phyloP scores from a whole-genome alignment of 75 land plant species.

The Picea sitchensis region DNA sequence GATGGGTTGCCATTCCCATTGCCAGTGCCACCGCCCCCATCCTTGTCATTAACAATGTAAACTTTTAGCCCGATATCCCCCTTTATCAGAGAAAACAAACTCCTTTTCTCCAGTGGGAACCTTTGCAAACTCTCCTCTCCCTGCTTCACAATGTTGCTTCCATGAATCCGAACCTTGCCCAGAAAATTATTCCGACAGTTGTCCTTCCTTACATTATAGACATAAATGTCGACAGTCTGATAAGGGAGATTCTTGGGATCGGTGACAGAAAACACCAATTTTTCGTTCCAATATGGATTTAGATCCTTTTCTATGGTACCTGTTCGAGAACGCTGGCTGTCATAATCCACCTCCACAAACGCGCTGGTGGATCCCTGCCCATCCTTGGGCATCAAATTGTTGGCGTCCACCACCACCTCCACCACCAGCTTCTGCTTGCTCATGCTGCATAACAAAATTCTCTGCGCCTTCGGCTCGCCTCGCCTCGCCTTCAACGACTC shows the following conservation, averaged over 20 bases:
- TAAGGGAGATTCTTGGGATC: constrained; percentile 30
- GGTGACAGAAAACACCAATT: constrained; percentile 45
- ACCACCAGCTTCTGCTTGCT: constrained; percentile 56
- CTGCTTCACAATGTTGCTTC: constrained; percentile 29
- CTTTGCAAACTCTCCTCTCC: constrained; percentile 27
- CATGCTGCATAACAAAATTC: no score
- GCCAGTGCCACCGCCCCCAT: background rate
- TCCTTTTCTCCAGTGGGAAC: constrained; percentile 72
- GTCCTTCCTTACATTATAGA: constrained; percentile 42
- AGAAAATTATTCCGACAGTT: constrained; percentile 45
- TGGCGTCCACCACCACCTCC: constrained; percentile 45
- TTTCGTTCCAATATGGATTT: constrained; percentile 77
- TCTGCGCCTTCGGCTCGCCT: no score
- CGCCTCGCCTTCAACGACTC: no score
- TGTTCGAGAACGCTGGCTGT: constrained; percentile 47
- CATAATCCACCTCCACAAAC: constrained; percentile 67
- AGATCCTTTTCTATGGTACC: constrained; percentile 53
- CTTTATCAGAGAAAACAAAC: constrained; percentile 66
- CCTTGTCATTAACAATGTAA: constrained; percentile 34
- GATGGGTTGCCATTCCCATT: no score
- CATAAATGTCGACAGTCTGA: constrained; percentile 36
- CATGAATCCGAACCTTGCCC: constrained; percentile 66
- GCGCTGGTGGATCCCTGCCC: constrained; percentile 60
- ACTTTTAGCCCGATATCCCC: constrained; percentile 62
- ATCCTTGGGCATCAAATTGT: constrained; percentile 75